Evolutionary conservation across 805 yeast species (phyloP).

Genomic region (Cyberlindnera euphorbiae): DNA sequence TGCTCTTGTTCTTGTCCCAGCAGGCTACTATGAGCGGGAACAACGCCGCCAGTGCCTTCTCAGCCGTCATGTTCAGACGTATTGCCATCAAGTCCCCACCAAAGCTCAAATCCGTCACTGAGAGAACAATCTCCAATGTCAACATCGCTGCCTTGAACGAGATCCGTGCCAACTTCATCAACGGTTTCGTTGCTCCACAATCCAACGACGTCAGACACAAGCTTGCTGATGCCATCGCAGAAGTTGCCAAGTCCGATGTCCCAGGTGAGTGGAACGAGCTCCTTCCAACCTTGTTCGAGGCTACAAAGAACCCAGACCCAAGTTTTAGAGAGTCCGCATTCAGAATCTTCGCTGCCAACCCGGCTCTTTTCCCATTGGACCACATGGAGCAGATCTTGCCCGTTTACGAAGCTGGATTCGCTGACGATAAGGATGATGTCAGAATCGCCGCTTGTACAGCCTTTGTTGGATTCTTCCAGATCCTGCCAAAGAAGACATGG

Average conservation of each 20-base stretch:
- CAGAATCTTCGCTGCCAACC: constrained; percentile 81
- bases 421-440: constrained; percentile 74
- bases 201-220: constrained; percentile 83
- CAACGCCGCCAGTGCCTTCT: constrained; percentile 58
- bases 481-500: constrained; percentile 78
- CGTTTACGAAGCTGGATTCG: constrained; percentile 75
- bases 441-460: constrained; percentile 90
- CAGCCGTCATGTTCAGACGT: constrained; percentile 88
- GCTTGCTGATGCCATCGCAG: constrained; percentile 90
- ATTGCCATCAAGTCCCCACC: constrained; percentile 78
- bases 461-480: constrained; percentile 83
- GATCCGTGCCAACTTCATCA: constrained; percentile 60
- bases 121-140: constrained; percentile 72
- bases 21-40: constrained; percentile 64
- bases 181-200: constrained; percentile 68
- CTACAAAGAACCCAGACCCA: constrained; percentile 50
- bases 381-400: constrained; percentile 55
- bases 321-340: constrained; percentile 85
- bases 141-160: constrained; percentile 52
- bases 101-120: constrained; percentile 56
- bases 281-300: constrained; percentile 67
- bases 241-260: constrained; percentile 69
- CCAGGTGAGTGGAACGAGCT: constrained; percentile 72
- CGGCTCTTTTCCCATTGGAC: constrained; percentile 63
- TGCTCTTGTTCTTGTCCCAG: constrained; percentile 76